Percentiles rank a stretch among this genome's conserved stretches.
Conservation (phyloP, 2,329 filamentous ascomycete species). For the Chaetomiaceae sp. region DNA sequence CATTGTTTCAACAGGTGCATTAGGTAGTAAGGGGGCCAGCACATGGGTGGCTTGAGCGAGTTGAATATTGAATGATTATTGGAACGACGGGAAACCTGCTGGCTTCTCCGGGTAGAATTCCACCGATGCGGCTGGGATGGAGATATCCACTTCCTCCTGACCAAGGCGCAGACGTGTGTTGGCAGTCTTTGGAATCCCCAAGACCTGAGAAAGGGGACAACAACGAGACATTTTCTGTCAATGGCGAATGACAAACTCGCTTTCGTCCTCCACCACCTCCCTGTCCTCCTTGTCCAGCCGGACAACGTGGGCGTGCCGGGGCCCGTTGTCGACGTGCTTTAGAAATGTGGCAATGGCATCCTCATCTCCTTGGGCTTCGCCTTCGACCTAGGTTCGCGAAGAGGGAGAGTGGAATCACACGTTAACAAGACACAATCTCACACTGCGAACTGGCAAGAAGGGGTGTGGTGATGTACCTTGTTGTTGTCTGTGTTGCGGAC, state of each 20-base stretch:
- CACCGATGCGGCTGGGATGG: too few species aligned
- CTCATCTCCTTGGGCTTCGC: constrained; percentile 75
- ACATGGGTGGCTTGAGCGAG: too few species aligned
- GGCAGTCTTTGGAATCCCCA: too few species aligned
- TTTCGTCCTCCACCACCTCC: constrained; percentile 59
- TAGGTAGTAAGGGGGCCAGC: too few species aligned
- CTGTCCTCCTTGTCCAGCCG: constrained; percentile 66
- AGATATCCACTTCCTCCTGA: too few species aligned
- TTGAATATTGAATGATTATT: too few species aligned
- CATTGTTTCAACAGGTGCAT: too few species aligned
- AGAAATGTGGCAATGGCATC: constrained; percentile 62
- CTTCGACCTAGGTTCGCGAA: constrained; percentile 62
- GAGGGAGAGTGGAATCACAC: neutral
- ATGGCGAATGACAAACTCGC: constrained; percentile 53
- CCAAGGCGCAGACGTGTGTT: too few species aligned
- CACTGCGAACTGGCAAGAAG: neutral
- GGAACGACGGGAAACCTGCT: too few species aligned
- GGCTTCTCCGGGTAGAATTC: too few species aligned
- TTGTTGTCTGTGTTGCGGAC: constrained; percentile 52
- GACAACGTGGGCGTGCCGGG: constrained; percentile 63
- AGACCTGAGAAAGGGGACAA: too few species aligned
- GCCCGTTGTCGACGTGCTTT: constrained; percentile 68
- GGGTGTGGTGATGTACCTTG: constrained; percentile 38
- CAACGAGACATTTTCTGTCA: constrained; percentile 20
- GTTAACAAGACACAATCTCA: neutral